Base-by-base conservation (phyloP, 2,329 filamentous ascomycete species). In the Pseudogymnoascus sp. region DNA sequence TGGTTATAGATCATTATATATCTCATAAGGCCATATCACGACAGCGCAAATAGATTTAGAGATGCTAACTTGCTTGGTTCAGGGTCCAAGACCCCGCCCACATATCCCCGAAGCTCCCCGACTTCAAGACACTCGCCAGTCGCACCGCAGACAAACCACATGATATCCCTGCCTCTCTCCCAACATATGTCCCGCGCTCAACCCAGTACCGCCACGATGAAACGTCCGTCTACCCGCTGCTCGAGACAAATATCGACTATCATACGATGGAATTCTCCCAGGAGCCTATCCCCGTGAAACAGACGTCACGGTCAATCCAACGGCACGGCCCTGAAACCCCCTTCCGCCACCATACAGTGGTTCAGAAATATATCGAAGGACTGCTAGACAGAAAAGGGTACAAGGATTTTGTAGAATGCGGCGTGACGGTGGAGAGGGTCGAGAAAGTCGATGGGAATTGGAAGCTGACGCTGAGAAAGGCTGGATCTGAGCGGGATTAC, bases 241-340 rank as follows among this genome's bases (percentile, higher is more conserved):
- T 88, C n/a, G 83, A 88, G 69, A 88, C 85, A 2, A 89, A 89
- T 66, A 81, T 89, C 47, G 80, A 83, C 65, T 76, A 77, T 5
- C 69, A 79, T 1, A 76, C 83, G 0, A 89, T 89, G 86, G 77
- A 80, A 14, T 89, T 83, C 71, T 81, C 79, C 0, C 77, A 83
- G 65, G 83, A 86, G 62, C 75, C 77, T 0, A 82, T 86, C 13
- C 79, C 83, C 0, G 70, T 71, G 0, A 72, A 76, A 47, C 71
- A 74, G 26, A 78, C 76, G 13, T 68, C 77, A 47, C 72, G 72
- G 63, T 78, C 77, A 16, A 74, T 81, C 61, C 66, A 74, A 24
- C 69, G 79, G 26, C 82, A 88, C 65, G 85, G 86, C 0, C 68
- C 76, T 0, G 76, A 83, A 16, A 84, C 84, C 0, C 86, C 86